A percentile compares a stretch with the other conserved stretches of the same genome.
These are phyloP conservation scores for Blastobotrys illinoisensis DNA, from an alignment of 1,139 yeast species.

Conservation along the genomic window DNA sequence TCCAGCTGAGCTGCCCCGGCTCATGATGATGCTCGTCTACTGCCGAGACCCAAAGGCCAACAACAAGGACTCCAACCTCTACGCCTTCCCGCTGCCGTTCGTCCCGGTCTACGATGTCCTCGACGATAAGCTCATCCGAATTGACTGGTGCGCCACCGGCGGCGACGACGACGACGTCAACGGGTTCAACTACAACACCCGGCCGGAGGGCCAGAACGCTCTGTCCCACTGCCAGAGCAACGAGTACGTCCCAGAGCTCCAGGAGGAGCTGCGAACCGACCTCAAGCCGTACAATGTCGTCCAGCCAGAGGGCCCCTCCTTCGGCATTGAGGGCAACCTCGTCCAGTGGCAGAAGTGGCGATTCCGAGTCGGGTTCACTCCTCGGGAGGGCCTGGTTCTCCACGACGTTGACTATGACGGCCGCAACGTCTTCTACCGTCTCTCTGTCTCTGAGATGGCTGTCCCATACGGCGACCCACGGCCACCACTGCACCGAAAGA, in stretches of 20 bases:
- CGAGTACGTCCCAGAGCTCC: slow-evolving; percentile 45
- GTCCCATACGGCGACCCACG: slow-evolving; percentile 92
- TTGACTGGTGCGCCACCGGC: slow-evolving; percentile 65
- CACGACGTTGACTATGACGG: slow-evolving; percentile 78
- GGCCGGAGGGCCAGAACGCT: slow-evolving; percentile 58
- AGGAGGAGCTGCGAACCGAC: slow-evolving; percentile 36
- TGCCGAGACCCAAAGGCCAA: slow-evolving; percentile 49
- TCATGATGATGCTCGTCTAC: slow-evolving; percentile 75
- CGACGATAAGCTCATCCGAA: slow-evolving; percentile 60
- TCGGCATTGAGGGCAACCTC: slow-evolving; percentile 56
- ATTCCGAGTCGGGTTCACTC: slow-evolving; percentile 67
- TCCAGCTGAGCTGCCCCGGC: slow-evolving; percentile 68
- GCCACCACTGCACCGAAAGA: slow-evolving; percentile 86
- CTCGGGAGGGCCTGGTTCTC: slow-evolving; percentile 79
- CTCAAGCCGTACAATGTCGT: slow-evolving; percentile 69
- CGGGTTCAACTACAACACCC: slow-evolving; percentile 32
- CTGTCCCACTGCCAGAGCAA: slow-evolving; percentile 65
- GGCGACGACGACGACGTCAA: slow-evolving; percentile 50
- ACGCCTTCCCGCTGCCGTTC: slow-evolving; percentile 76
- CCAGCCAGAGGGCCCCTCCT: slow-evolving; percentile 88
- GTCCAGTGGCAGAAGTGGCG: slow-evolving; percentile 90
- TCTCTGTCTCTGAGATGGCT: slow-evolving; percentile 81
- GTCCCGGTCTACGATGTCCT: slow-evolving; percentile 74
- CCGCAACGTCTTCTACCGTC: slow-evolving; percentile 72
- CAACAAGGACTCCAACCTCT: slow-evolving; percentile 78